A percentile compares a stretch with the other conserved stretches of the same genome.
phyloP scores from a whole-genome alignment of 345 rosid species.

The Odontarrhena argentea region DNA sequence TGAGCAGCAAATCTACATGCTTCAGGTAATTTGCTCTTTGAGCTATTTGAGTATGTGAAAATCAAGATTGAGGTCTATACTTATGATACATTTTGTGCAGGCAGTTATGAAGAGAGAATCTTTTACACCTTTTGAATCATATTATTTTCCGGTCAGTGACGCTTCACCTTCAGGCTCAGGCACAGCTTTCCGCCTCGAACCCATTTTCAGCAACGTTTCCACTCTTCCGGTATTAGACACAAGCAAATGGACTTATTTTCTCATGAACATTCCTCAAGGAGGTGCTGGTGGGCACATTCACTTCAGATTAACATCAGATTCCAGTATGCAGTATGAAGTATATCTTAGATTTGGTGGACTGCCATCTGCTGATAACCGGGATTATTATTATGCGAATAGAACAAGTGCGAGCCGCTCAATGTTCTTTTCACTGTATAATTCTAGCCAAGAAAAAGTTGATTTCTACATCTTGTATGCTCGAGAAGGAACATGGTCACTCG shows the following conservation, averaged over 20 bases:
- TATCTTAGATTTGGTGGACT: conserved; percentile 79
- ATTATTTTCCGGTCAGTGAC: conserved; percentile 67
- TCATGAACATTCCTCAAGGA: conserved; percentile 73
- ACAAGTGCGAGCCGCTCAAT: conserved; percentile 62
- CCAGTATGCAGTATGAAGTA: conserved; percentile 60
- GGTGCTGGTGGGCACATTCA: conserved; percentile 95
- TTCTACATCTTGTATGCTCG: conserved; percentile 80
- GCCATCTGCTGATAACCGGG: conserved; percentile 71
- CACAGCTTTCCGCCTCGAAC: conserved; percentile 60
- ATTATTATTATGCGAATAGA: conserved; percentile 74
- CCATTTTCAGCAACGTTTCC: conserved; percentile 72
- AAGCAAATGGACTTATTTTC: conserved; percentile 77
- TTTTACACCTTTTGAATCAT: conserved; percentile 66
- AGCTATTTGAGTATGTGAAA: conserved; percentile 12
- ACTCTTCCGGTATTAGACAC: conserved; percentile 45
- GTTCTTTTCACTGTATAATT: conserved; percentile 66
- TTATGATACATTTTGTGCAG: conserved; percentile 50
- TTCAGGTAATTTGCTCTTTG: conserved; percentile 55
- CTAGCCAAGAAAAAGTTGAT: conserved; percentile 75
- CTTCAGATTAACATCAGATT: conserved; percentile 57
- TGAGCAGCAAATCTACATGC: conserved; percentile 57
- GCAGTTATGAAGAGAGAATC: conserved; percentile 70
- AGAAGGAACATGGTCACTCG: conserved; percentile 91
- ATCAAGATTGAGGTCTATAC: conserved; percentile 26
- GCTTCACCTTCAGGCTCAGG: conserved; percentile 58